Percentiles rank a stretch among this genome's conserved stretches.
Evolutionary conservation across 805 yeast species (phyloP).

Genomic region (Candida piceae): DNA sequence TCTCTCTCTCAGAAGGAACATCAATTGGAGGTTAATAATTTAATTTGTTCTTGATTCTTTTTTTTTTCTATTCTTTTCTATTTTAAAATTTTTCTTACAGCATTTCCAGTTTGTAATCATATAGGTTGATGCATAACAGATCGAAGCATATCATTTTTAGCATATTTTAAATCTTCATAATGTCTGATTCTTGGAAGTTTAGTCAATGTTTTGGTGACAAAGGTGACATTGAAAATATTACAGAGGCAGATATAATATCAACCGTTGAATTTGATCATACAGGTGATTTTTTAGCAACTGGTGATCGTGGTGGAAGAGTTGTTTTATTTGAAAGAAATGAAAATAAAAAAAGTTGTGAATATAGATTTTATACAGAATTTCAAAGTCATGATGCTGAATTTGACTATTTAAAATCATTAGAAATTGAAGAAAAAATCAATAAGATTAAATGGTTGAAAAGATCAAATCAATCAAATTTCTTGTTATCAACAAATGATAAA

Average conservation of each 20-base stretch:
- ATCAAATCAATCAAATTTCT: conserved; percentile 82
- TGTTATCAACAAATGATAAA: conserved; percentile 91
- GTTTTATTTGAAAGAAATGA: conserved; percentile 90
- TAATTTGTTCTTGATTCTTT: too few relatives aligned
- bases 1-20: too few relatives aligned
- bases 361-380: conserved; percentile 92
- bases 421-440: conserved; percentile 96
- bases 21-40: too few relatives aligned
- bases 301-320: conserved; percentile 97
- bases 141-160: too few relatives aligned
- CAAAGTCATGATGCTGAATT: conserved; percentile 98
- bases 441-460: conserved; percentile 95
- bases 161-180: too few relatives aligned
- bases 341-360: conserved; percentile 77
- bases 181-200: conserved; percentile 64
- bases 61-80: too few relatives aligned
- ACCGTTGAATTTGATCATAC: conserved; percentile 95
- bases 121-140: too few relatives aligned
- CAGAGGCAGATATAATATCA: conserved; percentile 95
- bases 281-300: conserved; percentile 95
- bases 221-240: conserved; percentile 91
- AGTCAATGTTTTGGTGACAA: conserved; percentile 99
- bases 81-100: too few relatives aligned
- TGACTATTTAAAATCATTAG: conserved; percentile 91
- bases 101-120: too few relatives aligned